Evolutionary conservation across 2,329 filamentous ascomycete species (phyloP).

Genomic region (Monosporascus sp.): DNA sequence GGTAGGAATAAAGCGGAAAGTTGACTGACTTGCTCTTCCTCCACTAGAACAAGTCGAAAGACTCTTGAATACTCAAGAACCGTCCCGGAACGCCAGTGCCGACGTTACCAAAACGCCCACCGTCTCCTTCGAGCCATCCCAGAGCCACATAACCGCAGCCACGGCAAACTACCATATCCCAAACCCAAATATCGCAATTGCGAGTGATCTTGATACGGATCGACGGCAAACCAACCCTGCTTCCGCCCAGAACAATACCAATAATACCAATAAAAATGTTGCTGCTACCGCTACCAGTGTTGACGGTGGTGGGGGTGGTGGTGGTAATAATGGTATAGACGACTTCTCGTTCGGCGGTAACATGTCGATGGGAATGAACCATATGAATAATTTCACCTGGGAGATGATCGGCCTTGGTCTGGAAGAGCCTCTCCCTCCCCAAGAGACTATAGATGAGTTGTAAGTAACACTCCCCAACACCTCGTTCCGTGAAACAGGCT

Average conservation of each 20-base stretch:
- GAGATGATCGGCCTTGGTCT: slow-evolving; percentile 62
- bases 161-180: slow-evolving; percentile 36
- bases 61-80: slow-evolving; percentile 74
- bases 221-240: slow-evolving; percentile 52
- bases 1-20: slow-evolving; percentile 1
- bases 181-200: slow-evolving; percentile 43
- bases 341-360: slow-evolving; percentile 52
- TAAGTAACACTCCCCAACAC: slow-evolving; percentile 33
- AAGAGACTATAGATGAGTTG: slow-evolving; percentile 74
- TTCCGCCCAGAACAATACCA: slow-evolving; percentile 36
- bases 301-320: slow-evolving; percentile 11
- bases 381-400: slow-evolving; percentile 65
- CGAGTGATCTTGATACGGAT: slow-evolving; percentile 44
- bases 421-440: slow-evolving; percentile 53
- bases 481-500: slow-evolving; percentile 1
- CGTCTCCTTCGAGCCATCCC: slow-evolving; percentile 27
- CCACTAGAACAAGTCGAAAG: slow-evolving; percentile 83
- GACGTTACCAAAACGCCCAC: slow-evolving; percentile 32
- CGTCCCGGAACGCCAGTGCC: slow-evolving; percentile 28
- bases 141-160: slow-evolving; percentile 26
- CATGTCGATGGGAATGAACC: slow-evolving; percentile 45
- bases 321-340: slow-evolving; percentile 32
- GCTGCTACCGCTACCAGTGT: slow-evolving; percentile 9
- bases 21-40: slow-evolving; percentile 9
- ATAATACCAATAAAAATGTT: background rate